Evolutionary conservation across 1,284 basidiomycete genomes (phyloP).

Genomic region (Ustilago sp.): DNA sequence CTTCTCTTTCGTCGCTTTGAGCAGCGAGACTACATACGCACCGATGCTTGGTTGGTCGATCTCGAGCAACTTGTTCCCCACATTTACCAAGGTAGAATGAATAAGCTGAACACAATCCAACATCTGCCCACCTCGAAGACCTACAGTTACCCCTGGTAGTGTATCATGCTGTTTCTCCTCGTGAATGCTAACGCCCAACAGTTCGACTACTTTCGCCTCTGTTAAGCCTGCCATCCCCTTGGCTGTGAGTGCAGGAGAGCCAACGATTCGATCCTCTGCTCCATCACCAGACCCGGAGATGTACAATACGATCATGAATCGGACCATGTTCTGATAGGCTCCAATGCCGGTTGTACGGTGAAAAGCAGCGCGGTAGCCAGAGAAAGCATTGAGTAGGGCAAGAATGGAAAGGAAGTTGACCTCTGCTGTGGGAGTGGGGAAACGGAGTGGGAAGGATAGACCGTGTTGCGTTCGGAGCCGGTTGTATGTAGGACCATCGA

Average conservation of each 20-base stretch:
- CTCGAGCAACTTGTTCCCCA: slow-evolving; percentile 77
- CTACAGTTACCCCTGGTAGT: slow-evolving; percentile 79
- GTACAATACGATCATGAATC: slow-evolving; percentile 59
- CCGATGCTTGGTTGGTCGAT: slow-evolving; percentile 79
- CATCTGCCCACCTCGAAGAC: slow-evolving; percentile 78
- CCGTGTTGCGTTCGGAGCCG: slow-evolving; percentile 52
- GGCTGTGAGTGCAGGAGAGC: slow-evolving; percentile 28
- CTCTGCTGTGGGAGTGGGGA: slow-evolving; percentile 47
- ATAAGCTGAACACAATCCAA: slow-evolving; percentile 80
- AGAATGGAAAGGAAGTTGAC: slow-evolving; percentile 63
- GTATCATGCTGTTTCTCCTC: slow-evolving; percentile 78
- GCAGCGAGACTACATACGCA: slow-evolving; percentile 77
- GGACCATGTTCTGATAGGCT: slow-evolving; percentile 59
- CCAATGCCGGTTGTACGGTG: slow-evolving; percentile 57
- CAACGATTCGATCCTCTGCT: slow-evolving; percentile 25
- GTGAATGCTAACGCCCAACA: slow-evolving; percentile 59
- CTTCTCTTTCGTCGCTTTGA: slow-evolving; percentile 74
- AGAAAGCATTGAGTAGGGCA: slow-evolving; percentile 61
- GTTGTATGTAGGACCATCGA: slow-evolving; percentile 28
- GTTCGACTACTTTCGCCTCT: slow-evolving; percentile 43
- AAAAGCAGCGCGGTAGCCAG: slow-evolving; percentile 59
- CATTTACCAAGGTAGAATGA: slow-evolving; percentile 76
- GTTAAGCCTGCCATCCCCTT: slow-evolving; percentile 39
- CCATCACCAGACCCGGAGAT: slow-evolving; percentile 28
- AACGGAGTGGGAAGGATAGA: slow-evolving; percentile 59